Evolutionary conservation across 78 protist genomes (phyloP).

Genomic region (Chrysochromulina tobinii): DNA sequence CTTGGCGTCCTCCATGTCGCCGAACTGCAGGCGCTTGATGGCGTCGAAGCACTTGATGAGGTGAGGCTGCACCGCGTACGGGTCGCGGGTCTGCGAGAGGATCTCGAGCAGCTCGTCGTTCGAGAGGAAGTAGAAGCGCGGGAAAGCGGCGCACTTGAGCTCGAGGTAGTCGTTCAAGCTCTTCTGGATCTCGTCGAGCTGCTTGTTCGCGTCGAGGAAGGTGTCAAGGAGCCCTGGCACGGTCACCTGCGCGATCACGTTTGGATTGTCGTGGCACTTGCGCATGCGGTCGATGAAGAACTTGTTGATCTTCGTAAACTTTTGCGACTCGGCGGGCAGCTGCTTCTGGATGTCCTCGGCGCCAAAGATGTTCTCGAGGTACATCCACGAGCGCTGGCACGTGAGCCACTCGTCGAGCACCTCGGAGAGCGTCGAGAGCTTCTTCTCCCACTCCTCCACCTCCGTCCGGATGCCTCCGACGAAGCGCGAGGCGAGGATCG

Average conservation of each 20-base stretch:
- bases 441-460: conserved; percentile 77
- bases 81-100: conserved; percentile 75
- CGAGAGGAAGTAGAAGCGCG: conserved; percentile 85
- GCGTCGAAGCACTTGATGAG: conserved; percentile 79
- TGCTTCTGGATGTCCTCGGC: conserved; percentile 78
- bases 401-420: conserved; percentile 82
- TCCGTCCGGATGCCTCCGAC: conserved; percentile 59
- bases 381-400: conserved; percentile 75
- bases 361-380: conserved; percentile 73
- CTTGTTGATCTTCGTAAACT: conserved; percentile 70
- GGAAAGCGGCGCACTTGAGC: conserved; percentile 72
- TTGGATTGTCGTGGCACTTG: conserved; percentile 40
- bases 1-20: neutral
- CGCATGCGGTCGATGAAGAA: conserved; percentile 72
- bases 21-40: conserved; percentile 35
- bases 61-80: conserved; percentile 79
- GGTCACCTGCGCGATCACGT: conserved; percentile 32
- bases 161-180: conserved; percentile 79
- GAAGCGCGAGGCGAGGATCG: conserved; percentile 75
- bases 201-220: conserved; percentile 57
- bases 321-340: conserved; percentile 63
- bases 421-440: conserved; percentile 56
- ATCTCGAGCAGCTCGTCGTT: conserved; percentile 78
- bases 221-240: conserved; percentile 43
- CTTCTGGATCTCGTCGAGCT: conserved; percentile 73